phyloP scores from a whole-genome alignment of 306 rosid species.

The Myrica gale region DNA sequence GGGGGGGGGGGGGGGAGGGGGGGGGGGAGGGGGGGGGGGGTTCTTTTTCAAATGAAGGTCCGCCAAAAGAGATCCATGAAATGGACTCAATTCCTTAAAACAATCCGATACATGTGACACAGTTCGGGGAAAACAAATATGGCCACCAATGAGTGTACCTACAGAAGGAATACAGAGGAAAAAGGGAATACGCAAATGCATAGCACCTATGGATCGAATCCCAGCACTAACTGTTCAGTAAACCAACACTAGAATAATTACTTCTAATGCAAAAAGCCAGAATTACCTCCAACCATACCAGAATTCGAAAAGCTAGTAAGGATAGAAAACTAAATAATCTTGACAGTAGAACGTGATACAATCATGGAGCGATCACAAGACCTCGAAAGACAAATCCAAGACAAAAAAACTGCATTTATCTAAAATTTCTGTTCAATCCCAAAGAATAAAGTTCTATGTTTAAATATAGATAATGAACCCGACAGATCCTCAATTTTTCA shows the following conservation, averaged over 20 bases:
- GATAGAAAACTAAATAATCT: not conserved
- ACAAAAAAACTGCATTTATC: not conserved
- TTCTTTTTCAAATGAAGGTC: no score
- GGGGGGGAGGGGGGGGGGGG: no score
- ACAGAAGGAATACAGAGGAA: no score
- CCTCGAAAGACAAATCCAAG: not conserved
- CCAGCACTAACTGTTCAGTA: not conserved
- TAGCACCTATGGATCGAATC: not conserved
- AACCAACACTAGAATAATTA: not conserved
- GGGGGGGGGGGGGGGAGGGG: no score
- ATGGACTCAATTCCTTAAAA: no score
- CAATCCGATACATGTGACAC: no score
- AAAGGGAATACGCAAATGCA: not conserved
- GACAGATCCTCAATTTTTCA: conserved; percentile 10
- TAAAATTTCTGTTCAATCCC: conserved; percentile 2
- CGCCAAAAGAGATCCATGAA: no score
- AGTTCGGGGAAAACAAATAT: not conserved
- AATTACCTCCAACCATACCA: not conserved
- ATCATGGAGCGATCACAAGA: not conserved
- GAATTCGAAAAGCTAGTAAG: not conserved
- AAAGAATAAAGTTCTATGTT: conserved; percentile 24
- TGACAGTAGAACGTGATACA: not conserved
- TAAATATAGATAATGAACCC: not conserved
- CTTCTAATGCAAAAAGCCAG: not conserved
- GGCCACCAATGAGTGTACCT: not conserved